Conservation (phyloP, 192 early-diverging fungal species). For the Coemansia biformis region DNA sequence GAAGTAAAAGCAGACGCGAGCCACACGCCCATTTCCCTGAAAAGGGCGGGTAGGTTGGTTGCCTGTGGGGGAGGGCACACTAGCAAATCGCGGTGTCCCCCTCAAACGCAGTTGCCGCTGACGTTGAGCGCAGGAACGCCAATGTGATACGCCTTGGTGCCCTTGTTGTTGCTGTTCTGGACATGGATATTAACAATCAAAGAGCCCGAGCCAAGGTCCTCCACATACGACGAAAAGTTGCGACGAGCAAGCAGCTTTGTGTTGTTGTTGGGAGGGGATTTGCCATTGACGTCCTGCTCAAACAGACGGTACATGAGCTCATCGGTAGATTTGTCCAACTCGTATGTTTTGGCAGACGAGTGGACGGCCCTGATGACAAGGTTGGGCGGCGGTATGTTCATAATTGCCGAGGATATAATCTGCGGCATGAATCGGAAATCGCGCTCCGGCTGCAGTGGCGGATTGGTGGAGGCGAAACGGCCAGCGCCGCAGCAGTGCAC, state of each 20-base stretch:
- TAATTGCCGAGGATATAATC: conserved; percentile 75
- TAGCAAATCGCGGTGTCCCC: too few species aligned
- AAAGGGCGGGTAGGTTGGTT: too few species aligned
- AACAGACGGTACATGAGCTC: conserved; percentile 74
- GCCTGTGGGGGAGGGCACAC: too few species aligned
- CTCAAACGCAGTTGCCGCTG: background rate
- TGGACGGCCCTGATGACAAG: conserved; percentile 65
- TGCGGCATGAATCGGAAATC: conserved; percentile 75
- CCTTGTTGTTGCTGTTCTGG: conserved; percentile 51
- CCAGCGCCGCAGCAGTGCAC: conserved; percentile 68
- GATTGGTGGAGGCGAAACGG: conserved; percentile 52
- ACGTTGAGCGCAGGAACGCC: conserved; percentile 32
- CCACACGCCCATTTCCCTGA: too few species aligned
- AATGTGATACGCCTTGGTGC: conserved; percentile 50
- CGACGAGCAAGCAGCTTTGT: conserved; percentile 56
- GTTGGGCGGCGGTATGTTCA: conserved; percentile 71
- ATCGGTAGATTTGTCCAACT: conserved; percentile 56
- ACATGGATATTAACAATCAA: conserved; percentile 55
- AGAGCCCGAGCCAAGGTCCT: conserved; percentile 22
- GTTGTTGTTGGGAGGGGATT: conserved; percentile 46
- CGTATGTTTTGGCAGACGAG: conserved; percentile 52
- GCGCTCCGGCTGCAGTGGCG: conserved; percentile 49
- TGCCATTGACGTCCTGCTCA: conserved; percentile 62
- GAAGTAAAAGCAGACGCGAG: too few species aligned
- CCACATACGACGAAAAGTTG: conserved; percentile 56